These are phyloP conservation scores for Chaetomium strumarium DNA, from an alignment of 2,329 filamentous ascomycete species.

Conservation along the genomic window DNA sequence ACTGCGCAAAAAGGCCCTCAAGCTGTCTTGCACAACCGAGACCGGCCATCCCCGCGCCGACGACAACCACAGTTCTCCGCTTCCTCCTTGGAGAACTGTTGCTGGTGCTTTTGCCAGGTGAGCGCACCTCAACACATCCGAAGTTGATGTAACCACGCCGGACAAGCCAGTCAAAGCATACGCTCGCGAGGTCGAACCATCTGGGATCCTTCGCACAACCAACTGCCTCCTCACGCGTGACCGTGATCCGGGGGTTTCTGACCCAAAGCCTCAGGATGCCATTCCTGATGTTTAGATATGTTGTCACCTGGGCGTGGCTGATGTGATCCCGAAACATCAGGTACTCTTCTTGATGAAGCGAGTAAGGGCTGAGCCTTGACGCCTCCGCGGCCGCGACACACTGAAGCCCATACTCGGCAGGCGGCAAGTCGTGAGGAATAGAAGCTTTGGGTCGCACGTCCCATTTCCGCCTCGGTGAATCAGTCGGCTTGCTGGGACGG, in stretches of 20 bases:
- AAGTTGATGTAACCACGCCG: slow-evolving; percentile 95
- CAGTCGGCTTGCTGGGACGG: slow-evolving; percentile 12
- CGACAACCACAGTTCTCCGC: slow-evolving; percentile 72
- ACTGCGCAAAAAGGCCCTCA: slow-evolving; percentile 77
- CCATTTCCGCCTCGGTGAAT: slow-evolving; percentile 36
- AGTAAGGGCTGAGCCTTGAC: slow-evolving; percentile 83
- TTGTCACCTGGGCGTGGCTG: slow-evolving; percentile 83
- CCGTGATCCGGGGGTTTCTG: slow-evolving; percentile 73
- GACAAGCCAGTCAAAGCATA: slow-evolving; percentile 89
- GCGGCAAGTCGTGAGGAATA: slow-evolving; percentile 68
- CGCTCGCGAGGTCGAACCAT: slow-evolving; percentile 82
- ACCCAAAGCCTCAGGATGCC: slow-evolving; percentile 88
- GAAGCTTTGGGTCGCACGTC: slow-evolving; percentile 72
- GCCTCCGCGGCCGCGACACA: slow-evolving; percentile 85
- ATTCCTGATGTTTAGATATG: slow-evolving; percentile 94
- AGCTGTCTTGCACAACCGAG: slow-evolving; percentile 88
- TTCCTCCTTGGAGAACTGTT: slow-evolving; percentile 35
- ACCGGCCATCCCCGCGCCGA: slow-evolving; percentile 92
- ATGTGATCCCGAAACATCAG: slow-evolving; percentile 72
- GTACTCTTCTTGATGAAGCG: slow-evolving; percentile 80
- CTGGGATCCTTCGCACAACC: slow-evolving; percentile 82
- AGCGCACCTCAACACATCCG: slow-evolving; percentile 74
- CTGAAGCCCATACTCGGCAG: slow-evolving; percentile 79
- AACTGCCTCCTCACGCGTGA: slow-evolving; percentile 78
- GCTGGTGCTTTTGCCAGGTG: slow-evolving; percentile 38